phyloP scores from a whole-genome alignment of 352 stramenopile genomes.

The Blastocystis sp. region DNA sequence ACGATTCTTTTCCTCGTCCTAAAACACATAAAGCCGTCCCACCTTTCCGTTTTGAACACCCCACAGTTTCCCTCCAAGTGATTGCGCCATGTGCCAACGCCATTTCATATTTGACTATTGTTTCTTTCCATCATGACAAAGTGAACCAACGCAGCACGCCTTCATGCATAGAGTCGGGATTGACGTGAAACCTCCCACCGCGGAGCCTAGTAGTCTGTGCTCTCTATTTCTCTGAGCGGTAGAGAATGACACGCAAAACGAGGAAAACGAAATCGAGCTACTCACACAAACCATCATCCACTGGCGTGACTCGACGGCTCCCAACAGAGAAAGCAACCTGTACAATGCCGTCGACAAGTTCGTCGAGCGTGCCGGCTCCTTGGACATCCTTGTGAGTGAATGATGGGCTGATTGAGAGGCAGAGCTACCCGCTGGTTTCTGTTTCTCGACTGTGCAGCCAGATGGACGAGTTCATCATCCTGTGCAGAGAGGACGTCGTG shows the following conservation, averaged over 20 bases:
- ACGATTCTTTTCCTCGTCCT: too few relatives aligned
- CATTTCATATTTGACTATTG: too few relatives aligned
- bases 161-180: background rate
- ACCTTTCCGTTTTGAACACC: too few relatives aligned
- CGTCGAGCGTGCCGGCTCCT: background rate
- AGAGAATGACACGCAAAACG: background rate
- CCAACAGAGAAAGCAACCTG: background rate
- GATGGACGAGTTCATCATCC: background rate
- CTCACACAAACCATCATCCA: background rate
- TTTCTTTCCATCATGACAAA: background rate
- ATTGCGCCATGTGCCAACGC: slow-evolving; percentile 59
- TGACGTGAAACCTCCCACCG: background rate
- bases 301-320: background rate
- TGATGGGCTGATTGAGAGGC: background rate
- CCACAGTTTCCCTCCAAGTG: slow-evolving; percentile 49
- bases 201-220: background rate
- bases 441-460: background rate
- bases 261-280: background rate
- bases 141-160: background rate
- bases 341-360: background rate
- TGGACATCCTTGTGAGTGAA: background rate
- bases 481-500: background rate
- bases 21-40: too few relatives aligned
- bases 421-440: background rate
- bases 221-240: background rate